These are phyloP conservation scores for Pistacia atlantica DNA, from an alignment of 345 rosid species.

Conservation along the genomic window DNA sequence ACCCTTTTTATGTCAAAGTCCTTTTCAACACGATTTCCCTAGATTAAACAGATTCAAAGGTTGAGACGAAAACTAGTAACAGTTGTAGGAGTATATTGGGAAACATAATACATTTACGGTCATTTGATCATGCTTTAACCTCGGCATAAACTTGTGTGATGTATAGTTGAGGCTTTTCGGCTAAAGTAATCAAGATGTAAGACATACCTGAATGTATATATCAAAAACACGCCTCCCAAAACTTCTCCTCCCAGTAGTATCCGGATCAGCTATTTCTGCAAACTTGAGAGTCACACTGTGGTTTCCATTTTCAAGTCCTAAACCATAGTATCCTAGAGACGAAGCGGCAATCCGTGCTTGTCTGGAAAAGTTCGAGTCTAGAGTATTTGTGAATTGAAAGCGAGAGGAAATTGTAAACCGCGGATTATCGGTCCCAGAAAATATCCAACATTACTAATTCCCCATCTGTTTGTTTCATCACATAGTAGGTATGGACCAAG, in stretches of 20 bases:
- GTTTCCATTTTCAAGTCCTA: slow-evolving; percentile 82
- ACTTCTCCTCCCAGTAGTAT: slow-evolving; percentile 37
- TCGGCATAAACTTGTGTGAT: not conserved
- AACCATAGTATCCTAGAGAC: slow-evolving; percentile 68
- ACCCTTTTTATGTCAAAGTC: slow-evolving; percentile 46
- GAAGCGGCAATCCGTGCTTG: slow-evolving; percentile 68
- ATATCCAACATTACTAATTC: slow-evolving; percentile 45
- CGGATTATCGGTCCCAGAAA: slow-evolving; percentile 35
- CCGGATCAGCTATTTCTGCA: slow-evolving; percentile 38
- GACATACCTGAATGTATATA: slow-evolving; percentile 51
- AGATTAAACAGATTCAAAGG: not conserved
- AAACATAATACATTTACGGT: not conserved
- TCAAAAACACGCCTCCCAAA: slow-evolving; percentile 54
- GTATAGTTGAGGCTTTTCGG: no score
- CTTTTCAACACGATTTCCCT: slow-evolving; percentile 49
- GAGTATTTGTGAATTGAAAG: slow-evolving; percentile 40
- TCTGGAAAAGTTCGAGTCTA: slow-evolving; percentile 42
- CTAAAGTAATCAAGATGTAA: not conserved
- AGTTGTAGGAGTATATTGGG: not conserved
- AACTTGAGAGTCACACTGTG: slow-evolving; percentile 53
- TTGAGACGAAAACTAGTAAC: not conserved
- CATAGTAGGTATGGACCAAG: slow-evolving; percentile 41
- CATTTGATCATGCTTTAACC: not conserved
- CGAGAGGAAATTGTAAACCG: slow-evolving; percentile 24
- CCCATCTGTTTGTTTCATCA: slow-evolving; percentile 50